Base-by-base conservation (phyloP, 2,329 filamentous ascomycete species). In the Huntiella savannae region DNA sequence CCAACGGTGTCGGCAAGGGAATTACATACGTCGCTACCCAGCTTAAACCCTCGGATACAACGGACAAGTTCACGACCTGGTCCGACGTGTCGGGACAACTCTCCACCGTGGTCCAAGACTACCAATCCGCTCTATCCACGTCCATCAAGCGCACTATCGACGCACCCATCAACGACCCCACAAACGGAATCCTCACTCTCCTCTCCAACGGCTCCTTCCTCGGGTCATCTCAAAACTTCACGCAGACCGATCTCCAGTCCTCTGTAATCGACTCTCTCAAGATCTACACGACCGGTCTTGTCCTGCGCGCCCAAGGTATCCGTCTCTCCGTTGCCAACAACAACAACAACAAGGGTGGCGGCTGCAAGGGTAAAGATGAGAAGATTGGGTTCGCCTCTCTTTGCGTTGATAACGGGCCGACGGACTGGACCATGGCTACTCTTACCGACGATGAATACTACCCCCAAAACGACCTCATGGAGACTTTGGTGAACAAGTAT, bases 171-270 rank as follows among this genome's bases (percentile, higher is more conserved):
- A 40, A 50, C 12, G 34, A 40, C 17, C 22, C 22, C 22, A 46
- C 43, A 8, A 33, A 33, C 2, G 49, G 49, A 22, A 46, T 51
- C 19, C 33, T 19, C 33, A 11, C 45, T 5, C 32, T 50, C 16
- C 35, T 52, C 6, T 6, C 13, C 6, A 46, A 42, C 12, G 51
- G 51, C 15, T 22, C 33, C 13, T 52, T 52, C 48, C 41, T 52
- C 36, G 49, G 51, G 7, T 37, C 44, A 0, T 37, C 40, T 12
- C 47, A 44, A n/a, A 52, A 53, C 48, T 38, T 52, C 28, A 52
- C 50, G 5, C 50, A 53, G 33, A 32, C 32, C 32, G 50, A 53
- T 4, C 49, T 53, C 11, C 48, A 51, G 33, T 36, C 43, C 16
- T 15, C 15, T 11, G 32, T 52, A 12, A 45, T 40, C 8, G 13